phyloP scores from a whole-genome alignment of 1,284 basidiomycete genomes.

The Ganoderma lucidum region DNA sequence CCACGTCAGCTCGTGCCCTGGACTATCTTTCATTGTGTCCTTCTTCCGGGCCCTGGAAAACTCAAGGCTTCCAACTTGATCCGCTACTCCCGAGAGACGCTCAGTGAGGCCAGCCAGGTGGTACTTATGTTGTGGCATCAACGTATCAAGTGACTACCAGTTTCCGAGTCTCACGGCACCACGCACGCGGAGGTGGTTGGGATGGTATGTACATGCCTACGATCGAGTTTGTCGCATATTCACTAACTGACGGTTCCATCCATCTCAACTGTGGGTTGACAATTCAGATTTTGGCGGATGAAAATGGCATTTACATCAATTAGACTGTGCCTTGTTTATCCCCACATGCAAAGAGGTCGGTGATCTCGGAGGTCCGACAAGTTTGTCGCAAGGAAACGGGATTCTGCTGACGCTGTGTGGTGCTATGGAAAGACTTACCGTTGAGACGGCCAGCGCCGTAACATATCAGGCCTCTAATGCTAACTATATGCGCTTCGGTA shows the following conservation, averaged over 20 bases:
- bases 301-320: not conserved
- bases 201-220: not conserved
- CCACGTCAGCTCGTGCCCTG: not conserved
- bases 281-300: not conserved
- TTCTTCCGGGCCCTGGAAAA: not conserved
- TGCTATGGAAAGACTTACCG: too few relatives aligned
- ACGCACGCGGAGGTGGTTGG: too few relatives aligned
- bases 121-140: too few relatives aligned
- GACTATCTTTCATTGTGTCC: not conserved
- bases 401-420: too few relatives aligned
- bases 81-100: not conserved
- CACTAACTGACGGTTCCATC: not conserved
- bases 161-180: too few relatives aligned
- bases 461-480: not conserved
- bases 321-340: not conserved
- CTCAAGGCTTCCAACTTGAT: not conserved
- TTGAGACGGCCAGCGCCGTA: too few relatives aligned
- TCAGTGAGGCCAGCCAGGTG: too few relatives aligned
- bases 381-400: too few relatives aligned
- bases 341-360: not conserved
- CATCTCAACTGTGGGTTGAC: too few relatives aligned
- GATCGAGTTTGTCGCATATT: not conserved
- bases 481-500: not conserved
- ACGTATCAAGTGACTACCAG: too few relatives aligned
- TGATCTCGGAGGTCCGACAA: too few relatives aligned